Base-by-base conservation (phyloP, 768 basidiomycete species). In the Macrolepiota albuminosa region DNA sequence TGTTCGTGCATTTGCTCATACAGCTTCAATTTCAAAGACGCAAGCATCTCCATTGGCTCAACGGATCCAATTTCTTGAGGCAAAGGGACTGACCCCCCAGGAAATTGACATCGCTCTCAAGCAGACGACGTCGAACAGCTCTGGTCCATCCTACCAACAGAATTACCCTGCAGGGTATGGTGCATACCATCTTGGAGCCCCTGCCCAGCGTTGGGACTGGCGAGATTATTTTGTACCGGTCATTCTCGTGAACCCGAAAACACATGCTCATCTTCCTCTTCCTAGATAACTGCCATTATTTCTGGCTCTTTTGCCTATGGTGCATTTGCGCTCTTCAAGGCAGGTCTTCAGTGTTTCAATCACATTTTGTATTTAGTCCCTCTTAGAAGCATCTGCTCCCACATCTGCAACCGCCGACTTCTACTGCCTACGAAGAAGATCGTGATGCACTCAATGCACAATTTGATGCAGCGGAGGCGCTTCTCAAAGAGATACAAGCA, bases 1-100 rank as follows among this genome's bases (percentile, higher is more conserved):
- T 9, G 2, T 1, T 39, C 42, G 37, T 58, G 18, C 21, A 55
- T 57, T 31, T n/a, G 21, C 67, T 61, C 63, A 63, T 18, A 43
- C 26, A 2, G 16, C 56, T 34, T 52, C 24, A 52, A 24, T 53
- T 2, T 47, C 16, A 21, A 46, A 96, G 93, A 81, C 89, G 0
- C 87, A 89, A 68, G 77, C 86, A 39, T 91, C 94, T 3, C 80
- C 93, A 1, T 74, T 96, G 33, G 80, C 89, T 1, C 92, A 96
- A 70, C 85, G 91, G 54, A 82, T 98, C 49, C 88, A 92, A 63
- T 99, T 98, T 76, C 83, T 99, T n/a, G 89, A 97, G 67, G 88
- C 93, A 6, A 98, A 98, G 72, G 97, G 97, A 2, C 78, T 99
- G 37, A 87, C 86, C 0, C 78, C 81, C 6, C 72, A 78, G 16